These are phyloP conservation scores for Gleditsia sinensis DNA, from an alignment of 306 rosid species.

Conservation along the genomic window DNA sequence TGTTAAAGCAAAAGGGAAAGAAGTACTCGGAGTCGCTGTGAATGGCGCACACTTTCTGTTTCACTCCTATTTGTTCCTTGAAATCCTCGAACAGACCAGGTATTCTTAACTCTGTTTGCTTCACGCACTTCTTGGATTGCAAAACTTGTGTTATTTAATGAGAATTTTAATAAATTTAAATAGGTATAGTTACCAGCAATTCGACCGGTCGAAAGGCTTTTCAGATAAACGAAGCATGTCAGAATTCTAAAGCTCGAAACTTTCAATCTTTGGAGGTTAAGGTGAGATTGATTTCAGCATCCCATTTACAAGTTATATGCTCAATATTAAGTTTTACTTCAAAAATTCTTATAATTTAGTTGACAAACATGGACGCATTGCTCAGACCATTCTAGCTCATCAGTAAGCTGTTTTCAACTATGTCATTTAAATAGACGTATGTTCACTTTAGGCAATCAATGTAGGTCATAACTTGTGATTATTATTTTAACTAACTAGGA, in stretches of 20 bases:
- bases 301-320: constrained; percentile 7
- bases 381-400: not conserved
- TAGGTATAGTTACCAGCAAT: constrained; percentile 52
- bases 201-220: constrained; percentile 55
- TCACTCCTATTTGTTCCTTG: constrained; percentile 62
- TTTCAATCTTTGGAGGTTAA: constrained; percentile 69
- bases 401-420: not conserved
- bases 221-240: constrained; percentile 53
- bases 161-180: constrained; percentile 9
- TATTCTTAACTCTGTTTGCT: constrained; percentile 28
- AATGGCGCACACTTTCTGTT: constrained; percentile 67
- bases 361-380: not conserved
- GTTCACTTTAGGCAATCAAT: not conserved
- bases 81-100: constrained; percentile 73
- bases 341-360: not conserved
- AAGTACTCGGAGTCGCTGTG: not conserved
- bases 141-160: constrained; percentile 13
- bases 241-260: constrained; percentile 56
- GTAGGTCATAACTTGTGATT: not conserved
- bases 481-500: not conserved
- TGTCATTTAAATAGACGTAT: not conserved
- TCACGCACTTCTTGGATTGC: constrained; percentile 3
- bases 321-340: not conserved
- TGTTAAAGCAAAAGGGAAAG: not conserved
- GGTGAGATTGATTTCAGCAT: constrained; percentile 51